Percentiles rank a stretch among this genome's conserved stretches.
Evolutionary conservation across 1,284 basidiomycete genomes (phyloP).

Genomic region (Moesziomyces sp.): DNA sequence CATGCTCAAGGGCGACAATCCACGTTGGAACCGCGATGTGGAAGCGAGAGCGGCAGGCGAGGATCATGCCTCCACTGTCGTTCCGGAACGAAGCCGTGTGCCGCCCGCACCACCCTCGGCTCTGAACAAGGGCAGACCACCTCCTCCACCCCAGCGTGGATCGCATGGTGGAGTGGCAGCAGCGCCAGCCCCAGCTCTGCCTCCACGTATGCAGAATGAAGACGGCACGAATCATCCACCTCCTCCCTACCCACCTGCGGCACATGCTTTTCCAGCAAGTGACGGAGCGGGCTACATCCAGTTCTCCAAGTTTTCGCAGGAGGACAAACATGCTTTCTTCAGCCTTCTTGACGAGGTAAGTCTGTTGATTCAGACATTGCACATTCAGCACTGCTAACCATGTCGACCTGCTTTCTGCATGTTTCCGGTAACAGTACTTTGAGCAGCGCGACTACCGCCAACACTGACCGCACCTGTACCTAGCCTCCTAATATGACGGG

Average conservation of each 20-base stretch:
- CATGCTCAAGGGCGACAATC: constrained; percentile 46
- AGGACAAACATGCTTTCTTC: constrained; percentile 60
- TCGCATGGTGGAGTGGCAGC: constrained; percentile 4
- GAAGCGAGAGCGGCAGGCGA: constrained; percentile 18
- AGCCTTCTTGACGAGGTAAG: constrained; percentile 56
- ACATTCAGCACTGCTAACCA: neutral
- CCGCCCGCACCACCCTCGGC: constrained; percentile 24
- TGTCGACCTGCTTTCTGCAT: neutral
- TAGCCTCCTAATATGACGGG: no score
- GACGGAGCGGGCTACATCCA: constrained; percentile 35
- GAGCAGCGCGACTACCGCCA: constrained; percentile 30
- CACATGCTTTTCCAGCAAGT: constrained; percentile 25
- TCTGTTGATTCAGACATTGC: neutral
- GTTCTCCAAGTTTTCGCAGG: constrained; percentile 55
- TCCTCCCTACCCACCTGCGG: constrained; percentile 40
- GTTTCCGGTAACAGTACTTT: constrained; percentile 18
- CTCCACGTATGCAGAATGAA: constrained; percentile 57
- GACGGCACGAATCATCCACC: constrained; percentile 49
- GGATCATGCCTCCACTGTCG: constrained; percentile 26
- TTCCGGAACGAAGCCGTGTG: constrained; percentile 30
- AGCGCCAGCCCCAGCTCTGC: constrained; percentile 31
- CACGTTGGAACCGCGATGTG: constrained; percentile 37
- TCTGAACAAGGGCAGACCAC: constrained; percentile 28
- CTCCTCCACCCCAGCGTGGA: constrained; percentile 31
- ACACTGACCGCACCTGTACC: constrained; percentile 10